A percentile compares a stretch with the other conserved stretches of the same genome.
Evolutionary conservation across 192 early-diverging fungal species (phyloP).

Genomic region (Rhizophlyctis rosea): DNA sequence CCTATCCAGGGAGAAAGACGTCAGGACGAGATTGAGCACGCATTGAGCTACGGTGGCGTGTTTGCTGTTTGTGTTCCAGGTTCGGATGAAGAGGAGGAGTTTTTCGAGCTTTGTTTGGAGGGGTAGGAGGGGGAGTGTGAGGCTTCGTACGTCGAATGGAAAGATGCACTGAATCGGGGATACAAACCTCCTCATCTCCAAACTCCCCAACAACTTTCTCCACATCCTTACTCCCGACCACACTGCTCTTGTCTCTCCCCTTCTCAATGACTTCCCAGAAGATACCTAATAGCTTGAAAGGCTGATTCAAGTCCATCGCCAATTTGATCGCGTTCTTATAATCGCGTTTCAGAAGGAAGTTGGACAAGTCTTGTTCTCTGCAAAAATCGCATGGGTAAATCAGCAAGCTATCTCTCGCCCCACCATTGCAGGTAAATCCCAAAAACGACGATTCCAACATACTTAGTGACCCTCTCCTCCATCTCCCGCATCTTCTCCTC

Average conservation of each 20-base stretch:
- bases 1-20: slow-evolving; percentile 57
- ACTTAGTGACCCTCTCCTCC: slow-evolving; percentile 72
- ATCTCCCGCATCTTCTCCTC: slow-evolving; percentile 65
- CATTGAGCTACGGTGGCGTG: slow-evolving; percentile 77
- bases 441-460: slow-evolving; percentile 22
- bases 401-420: too few relatives aligned
- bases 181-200: slow-evolving; percentile 41
- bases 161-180: too few relatives aligned
- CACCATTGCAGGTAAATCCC: not conserved
- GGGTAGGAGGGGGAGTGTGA: too few relatives aligned
- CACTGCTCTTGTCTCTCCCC: slow-evolving; percentile 39
- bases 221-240: slow-evolving; percentile 61
- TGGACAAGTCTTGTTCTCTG: slow-evolving; percentile 88
- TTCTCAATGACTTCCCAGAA: slow-evolving; percentile 20
- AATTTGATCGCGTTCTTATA: slow-evolving; percentile 89
- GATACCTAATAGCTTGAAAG: slow-evolving; percentile 75
- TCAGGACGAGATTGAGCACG: slow-evolving; percentile 74
- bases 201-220: slow-evolving; percentile 70
- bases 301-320: slow-evolving; percentile 86
- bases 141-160: too few relatives aligned
- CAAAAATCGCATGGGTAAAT: not conserved
- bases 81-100: slow-evolving; percentile 77
- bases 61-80: slow-evolving; percentile 94
- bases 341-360: slow-evolving; percentile 82
- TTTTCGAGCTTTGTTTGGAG: slow-evolving; percentile 61